These are phyloP conservation scores for Puccinia triticina DNA, from an alignment of 1,284 basidiomycete genomes.

Conservation along the genomic window DNA sequence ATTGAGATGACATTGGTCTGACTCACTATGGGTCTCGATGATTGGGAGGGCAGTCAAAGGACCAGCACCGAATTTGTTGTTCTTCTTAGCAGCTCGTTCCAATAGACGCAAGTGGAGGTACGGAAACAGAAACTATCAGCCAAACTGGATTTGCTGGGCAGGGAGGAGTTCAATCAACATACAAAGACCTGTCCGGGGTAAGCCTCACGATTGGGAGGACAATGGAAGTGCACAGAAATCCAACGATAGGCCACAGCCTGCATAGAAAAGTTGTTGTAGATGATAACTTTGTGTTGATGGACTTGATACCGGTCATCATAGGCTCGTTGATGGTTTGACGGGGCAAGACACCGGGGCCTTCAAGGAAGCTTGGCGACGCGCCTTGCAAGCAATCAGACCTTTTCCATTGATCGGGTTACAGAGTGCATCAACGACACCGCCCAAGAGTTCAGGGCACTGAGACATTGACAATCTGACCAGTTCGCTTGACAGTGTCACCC, in stretches of 20 bases:
- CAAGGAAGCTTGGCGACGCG: slow-evolving; percentile 92
- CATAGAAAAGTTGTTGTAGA: slow-evolving; percentile 99
- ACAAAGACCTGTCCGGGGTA: slow-evolving; percentile 85
- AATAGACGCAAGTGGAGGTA: slow-evolving; percentile 99
- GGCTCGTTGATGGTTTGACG: slow-evolving; percentile 99
- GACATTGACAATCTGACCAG: slow-evolving; percentile 98
- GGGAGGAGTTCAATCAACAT: background rate
- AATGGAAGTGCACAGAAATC: slow-evolving; percentile 98
- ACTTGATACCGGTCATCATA: slow-evolving; percentile 99
- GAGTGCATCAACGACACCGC: slow-evolving; percentile 98
- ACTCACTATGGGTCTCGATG: slow-evolving; percentile 99
- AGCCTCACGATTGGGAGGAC: slow-evolving; percentile 99
- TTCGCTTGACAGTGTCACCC: slow-evolving; percentile 99
- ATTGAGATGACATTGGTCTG: slow-evolving; percentile 99
- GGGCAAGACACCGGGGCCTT: slow-evolving; percentile 99
- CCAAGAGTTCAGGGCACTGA: slow-evolving; percentile 94
- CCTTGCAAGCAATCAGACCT: slow-evolving; percentile 88
- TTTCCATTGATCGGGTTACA: slow-evolving; percentile 99
- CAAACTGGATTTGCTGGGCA: background rate
- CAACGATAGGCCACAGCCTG: slow-evolving; percentile 99
- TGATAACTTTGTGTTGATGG: slow-evolving; percentile 99
- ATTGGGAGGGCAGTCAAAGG: slow-evolving; percentile 97
- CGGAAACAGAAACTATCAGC: slow-evolving; percentile 64
- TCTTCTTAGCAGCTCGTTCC: slow-evolving; percentile 99
- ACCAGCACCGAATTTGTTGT: slow-evolving; percentile 94